Evolutionary conservation across 2,329 filamentous ascomycete species (phyloP).

Genomic region (Penicillium sp.): DNA sequence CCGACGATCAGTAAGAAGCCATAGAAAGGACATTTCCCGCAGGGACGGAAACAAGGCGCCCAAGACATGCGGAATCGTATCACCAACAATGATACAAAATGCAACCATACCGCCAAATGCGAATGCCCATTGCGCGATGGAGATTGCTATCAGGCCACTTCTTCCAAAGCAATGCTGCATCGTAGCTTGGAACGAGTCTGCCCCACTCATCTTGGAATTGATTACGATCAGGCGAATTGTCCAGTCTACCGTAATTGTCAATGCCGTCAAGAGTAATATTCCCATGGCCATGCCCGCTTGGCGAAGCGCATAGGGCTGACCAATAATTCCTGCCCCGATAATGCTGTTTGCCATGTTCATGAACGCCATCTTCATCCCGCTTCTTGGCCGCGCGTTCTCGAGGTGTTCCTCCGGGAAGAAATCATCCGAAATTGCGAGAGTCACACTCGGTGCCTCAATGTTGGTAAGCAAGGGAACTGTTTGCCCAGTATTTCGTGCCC

Average conservation of each 20-base stretch:
- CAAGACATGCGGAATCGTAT: slow-evolving; percentile 91
- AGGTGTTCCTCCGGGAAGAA: slow-evolving; percentile 62
- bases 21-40: slow-evolving; percentile 72
- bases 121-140: slow-evolving; percentile 94
- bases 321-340: slow-evolving; percentile 74
- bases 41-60: slow-evolving; percentile 79
- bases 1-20: slow-evolving; percentile 77
- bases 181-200: slow-evolving; percentile 92
- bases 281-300: slow-evolving; percentile 88
- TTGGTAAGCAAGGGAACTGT: slow-evolving; percentile 74
- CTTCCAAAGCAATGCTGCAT: slow-evolving; percentile 94
- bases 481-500: slow-evolving; percentile 52
- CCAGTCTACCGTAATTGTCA: slow-evolving; percentile 93
- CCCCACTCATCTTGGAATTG: slow-evolving; percentile 94
- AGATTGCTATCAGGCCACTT: slow-evolving; percentile 84
- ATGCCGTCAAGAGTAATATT: slow-evolving; percentile 71
- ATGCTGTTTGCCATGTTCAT: slow-evolving; percentile 99
- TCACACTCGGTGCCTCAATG: slow-evolving; percentile 79
- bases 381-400: slow-evolving; percentile 74
- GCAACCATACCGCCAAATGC: slow-evolving; percentile 99
- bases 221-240: slow-evolving; percentile 96
- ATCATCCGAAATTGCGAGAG: slow-evolving; percentile 65
- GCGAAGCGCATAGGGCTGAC: slow-evolving; percentile 92
- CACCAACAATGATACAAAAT: slow-evolving; percentile 95
- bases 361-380: slow-evolving; percentile 82